Percentiles rank a stretch among this genome's conserved stretches.
Conservation (phyloP, 768 basidiomycete species). For the Daedaleopsis nitida region DNA sequence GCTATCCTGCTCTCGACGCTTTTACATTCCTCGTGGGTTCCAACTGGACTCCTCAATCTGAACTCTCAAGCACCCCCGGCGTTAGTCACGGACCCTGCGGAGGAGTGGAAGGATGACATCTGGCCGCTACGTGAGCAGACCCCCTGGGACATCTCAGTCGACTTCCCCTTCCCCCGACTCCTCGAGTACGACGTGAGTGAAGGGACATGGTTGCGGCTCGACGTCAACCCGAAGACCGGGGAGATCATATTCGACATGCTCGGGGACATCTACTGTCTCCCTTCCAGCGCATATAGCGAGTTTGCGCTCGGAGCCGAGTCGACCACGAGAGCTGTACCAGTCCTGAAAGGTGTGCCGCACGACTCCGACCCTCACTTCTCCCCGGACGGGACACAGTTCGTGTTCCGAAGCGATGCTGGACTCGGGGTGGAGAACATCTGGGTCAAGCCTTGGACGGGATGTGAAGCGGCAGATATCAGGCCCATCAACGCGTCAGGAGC, state of each 20-base stretch:
- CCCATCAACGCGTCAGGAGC: constrained; percentile 30
- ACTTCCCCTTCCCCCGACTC: constrained; percentile 67
- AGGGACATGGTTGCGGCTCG: constrained; percentile 76
- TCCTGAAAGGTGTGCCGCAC: constrained; percentile 65
- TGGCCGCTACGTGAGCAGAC: constrained; percentile 64
- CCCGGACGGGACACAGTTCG: constrained; percentile 61
- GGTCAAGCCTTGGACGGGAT: constrained; percentile 69
- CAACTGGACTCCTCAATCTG: background rate
- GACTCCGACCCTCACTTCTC: constrained; percentile 78
- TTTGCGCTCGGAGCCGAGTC: constrained; percentile 29
- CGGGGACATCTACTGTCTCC: constrained; percentile 74
- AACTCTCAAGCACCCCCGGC: background rate
- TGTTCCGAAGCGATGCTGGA: constrained; percentile 72
- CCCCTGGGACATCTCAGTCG: constrained; percentile 75
- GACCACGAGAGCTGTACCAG: constrained; percentile 51
- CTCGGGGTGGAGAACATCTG: constrained; percentile 78
- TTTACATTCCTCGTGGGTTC: constrained; percentile 8
- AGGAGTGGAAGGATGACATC: constrained; percentile 51
- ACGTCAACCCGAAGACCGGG: constrained; percentile 68
- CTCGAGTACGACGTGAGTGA: constrained; percentile 70
- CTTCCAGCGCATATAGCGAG: constrained; percentile 40
- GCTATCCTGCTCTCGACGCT: constrained; percentile 16
- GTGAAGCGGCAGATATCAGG: constrained; percentile 58
- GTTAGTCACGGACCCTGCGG: constrained; percentile 15
- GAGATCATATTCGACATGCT: constrained; percentile 78